phyloP scores from a whole-genome alignment of 1,139 yeast species.

The Suhomyces terraborum region DNA sequence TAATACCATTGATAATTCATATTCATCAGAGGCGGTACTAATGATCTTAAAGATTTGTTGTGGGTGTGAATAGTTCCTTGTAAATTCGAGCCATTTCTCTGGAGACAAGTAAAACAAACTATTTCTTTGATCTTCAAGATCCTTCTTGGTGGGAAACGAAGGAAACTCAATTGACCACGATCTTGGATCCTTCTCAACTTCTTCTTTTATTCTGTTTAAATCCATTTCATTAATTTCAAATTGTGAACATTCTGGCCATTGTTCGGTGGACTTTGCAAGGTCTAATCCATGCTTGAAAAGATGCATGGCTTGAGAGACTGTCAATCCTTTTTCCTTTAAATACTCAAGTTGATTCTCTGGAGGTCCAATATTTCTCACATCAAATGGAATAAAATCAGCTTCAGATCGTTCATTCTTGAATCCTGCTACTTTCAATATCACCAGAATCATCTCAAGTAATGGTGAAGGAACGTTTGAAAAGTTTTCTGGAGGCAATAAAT shows the following conservation, averaged over 20 bases:
- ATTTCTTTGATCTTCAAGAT: constrained; percentile 42
- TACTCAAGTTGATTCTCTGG: constrained; percentile 53
- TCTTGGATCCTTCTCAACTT: constrained; percentile 16
- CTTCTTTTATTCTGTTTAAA: constrained; percentile 23
- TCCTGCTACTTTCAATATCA: constrained; percentile 5
- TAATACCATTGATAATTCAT: constrained; percentile 12
- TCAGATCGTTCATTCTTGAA: constrained; percentile 26
- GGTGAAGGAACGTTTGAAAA: constrained; percentile 12
- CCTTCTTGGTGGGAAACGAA: constrained; percentile 14
- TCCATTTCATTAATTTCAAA: constrained; percentile 26
- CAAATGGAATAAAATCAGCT: constrained; percentile 44
- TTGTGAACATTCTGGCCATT: constrained; percentile 31
- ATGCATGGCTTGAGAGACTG: constrained; percentile 41
- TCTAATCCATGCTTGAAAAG: constrained; percentile 34
- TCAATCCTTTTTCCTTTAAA: constrained; percentile 44
- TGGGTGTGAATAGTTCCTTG: constrained; percentile 8
- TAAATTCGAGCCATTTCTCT: constrained; percentile 9
- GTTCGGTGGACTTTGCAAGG: constrained; percentile 21
- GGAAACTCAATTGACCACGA: constrained; percentile 21
- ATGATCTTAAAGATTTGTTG: constrained; percentile 7
- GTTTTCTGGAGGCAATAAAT: constrained; percentile 8
- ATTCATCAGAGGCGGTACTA: constrained; percentile 7
- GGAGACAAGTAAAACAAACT: constrained; percentile 22
- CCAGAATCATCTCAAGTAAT: constrained; percentile 8
- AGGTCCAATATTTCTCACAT: constrained; percentile 52